Percentiles rank a stretch among this genome's conserved stretches.
Conservation (phyloP, 805 yeast genomes). For the Candida insectalens region DNA sequence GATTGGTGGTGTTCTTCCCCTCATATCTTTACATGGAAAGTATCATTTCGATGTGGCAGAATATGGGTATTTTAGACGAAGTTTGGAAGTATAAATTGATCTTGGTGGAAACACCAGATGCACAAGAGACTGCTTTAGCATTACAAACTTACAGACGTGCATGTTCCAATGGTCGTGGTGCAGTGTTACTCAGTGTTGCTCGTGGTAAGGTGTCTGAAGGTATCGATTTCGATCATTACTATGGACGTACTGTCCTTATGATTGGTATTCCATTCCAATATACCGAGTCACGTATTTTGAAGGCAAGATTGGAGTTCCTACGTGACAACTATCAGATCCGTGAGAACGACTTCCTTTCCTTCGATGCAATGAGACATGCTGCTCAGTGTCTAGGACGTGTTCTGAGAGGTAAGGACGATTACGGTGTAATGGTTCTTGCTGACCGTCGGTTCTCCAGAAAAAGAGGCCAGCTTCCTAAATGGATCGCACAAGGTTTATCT, state of each 20-base stretch:
- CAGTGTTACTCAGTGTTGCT: conserved; percentile 91
- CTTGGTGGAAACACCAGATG: conserved; percentile 96
- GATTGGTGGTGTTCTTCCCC: conserved; percentile 96
- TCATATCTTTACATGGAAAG: conserved; percentile 96
- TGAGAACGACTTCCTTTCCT: conserved; percentile 90
- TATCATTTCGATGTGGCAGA: conserved; percentile 97
- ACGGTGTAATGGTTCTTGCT: conserved; percentile 97
- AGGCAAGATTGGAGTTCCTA: conserved; percentile 88
- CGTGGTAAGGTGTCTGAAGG: conserved; percentile 99
- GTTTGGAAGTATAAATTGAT: conserved; percentile 97
- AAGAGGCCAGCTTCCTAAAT: conserved; percentile 82
- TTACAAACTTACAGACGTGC: conserved; percentile 93
- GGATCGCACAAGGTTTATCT: conserved; percentile 90
- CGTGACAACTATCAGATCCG: conserved; percentile 88
- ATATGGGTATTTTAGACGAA: conserved; percentile 95
- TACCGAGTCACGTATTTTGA: conserved; percentile 91
- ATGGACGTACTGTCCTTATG: conserved; percentile 95
- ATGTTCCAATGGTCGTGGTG: conserved; percentile 96
- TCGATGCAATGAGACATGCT: conserved; percentile 99
- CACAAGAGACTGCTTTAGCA: conserved; percentile 95
- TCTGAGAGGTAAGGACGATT: conserved; percentile 94
- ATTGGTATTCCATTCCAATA: conserved; percentile 99
- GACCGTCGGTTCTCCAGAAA: conserved; percentile 87
- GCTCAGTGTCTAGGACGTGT: conserved; percentile 98
- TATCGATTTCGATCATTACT: conserved; percentile 97